Evolutionary conservation across 108 stramenopile genomes (phyloP), one percentile per base, ranked within the genome.

Genomic region (Cyclotella baltica): DNA sequence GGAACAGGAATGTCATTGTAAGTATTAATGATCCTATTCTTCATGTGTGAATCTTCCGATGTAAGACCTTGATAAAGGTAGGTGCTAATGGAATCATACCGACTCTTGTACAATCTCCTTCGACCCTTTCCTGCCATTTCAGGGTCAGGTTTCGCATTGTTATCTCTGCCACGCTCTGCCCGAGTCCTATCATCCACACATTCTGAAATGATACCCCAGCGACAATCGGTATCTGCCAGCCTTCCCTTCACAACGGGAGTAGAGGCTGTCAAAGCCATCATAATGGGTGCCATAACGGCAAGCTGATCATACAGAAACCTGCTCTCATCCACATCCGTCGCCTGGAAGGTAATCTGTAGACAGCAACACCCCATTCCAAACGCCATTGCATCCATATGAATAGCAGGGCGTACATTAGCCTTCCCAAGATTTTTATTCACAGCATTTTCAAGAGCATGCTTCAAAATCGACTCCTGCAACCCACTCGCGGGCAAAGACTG

Each of bases 281-380:
- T 88, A 64, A 99, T 94, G 2, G 99, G 99, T 4, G 96, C 93
- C 85, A 99, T 89, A 15, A 98, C 97, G 15, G 97, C 98, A 40
- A 99, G 91, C 80, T 98, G 98, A 83, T 99, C 99, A 83, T 98
- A 99, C 38, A 98, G 89, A 85, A 91, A 98, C 19, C 99, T 88
- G 63, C 94, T 94, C 77, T 99, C 98, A 52, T 94, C 95, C 11
- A 98, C 62, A 85, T 99, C 98, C 59, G 93, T 93, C 16, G 96
- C 99, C 86, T 99, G 99, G 72, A 97, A 98, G 35, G 98, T 98
- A 63, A 99, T 97, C 72, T 99, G 99, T 52, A 99, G 89, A 75
- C 99, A 99, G 80, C 99, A 99, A 76, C 97, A 97, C 18, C 99
- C 99, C 99, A 99, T 99, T 22, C 99, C 99, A 80, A 98, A 99